These are phyloP conservation scores for Dendrobium huoshanense DNA, from an alignment of 106 monocot species.

Conservation along the genomic window DNA sequence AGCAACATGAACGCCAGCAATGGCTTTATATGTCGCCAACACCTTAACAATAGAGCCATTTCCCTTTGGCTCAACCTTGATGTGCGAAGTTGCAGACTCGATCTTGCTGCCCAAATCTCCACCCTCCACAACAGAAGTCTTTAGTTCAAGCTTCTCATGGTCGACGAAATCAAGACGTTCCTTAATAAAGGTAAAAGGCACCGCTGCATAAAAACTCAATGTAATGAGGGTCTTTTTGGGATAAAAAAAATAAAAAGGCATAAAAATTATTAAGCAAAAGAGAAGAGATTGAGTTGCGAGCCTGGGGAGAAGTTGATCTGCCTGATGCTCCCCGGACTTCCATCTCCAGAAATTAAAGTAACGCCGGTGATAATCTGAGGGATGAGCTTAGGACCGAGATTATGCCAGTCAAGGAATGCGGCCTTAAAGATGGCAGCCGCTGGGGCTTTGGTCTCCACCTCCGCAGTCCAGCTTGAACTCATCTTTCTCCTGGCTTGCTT, in stretches of 20 bases:
- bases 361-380: conserved; percentile 2
- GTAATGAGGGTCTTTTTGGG: too few species aligned
- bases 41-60: conserved; percentile 9
- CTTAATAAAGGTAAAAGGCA: background rate
- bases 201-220: background rate
- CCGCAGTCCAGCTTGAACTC: background rate
- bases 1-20: conserved; percentile 1
- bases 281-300: background rate
- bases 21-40: background rate
- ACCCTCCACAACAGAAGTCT: conserved; percentile 1
- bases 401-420: conserved; percentile 9
- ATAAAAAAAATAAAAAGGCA: too few species aligned
- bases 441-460: background rate
- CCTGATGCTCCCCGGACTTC: conserved; percentile 2
- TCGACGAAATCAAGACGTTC: conserved; percentile 10
- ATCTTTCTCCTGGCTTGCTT: background rate
- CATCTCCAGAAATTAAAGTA: background rate
- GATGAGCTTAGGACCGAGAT: conserved; percentile 13
- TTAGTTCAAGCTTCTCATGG: conserved; percentile 9
- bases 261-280: too few species aligned
- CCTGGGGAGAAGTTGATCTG: conserved; percentile 8
- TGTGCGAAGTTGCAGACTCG: background rate
- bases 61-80: conserved; percentile 8
- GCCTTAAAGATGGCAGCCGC: conserved; percentile 7
- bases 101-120: background rate